Conservation (phyloP, 192 early-diverging fungal species). For the Thamnidium elegans region DNA sequence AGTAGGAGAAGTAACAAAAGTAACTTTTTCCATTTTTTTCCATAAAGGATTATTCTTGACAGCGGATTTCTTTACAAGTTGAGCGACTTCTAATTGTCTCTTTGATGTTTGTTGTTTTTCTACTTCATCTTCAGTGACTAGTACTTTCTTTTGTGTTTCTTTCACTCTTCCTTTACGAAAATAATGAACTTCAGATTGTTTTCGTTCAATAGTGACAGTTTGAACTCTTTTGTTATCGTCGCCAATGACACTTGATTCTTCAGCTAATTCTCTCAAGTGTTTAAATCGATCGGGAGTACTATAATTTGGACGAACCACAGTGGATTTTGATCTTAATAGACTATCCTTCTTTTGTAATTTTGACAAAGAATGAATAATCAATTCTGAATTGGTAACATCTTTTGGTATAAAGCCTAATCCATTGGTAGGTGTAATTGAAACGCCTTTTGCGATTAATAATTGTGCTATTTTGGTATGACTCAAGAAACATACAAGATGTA, state of each 20-base stretch:
- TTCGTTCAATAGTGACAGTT: background rate
- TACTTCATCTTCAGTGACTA: conserved; percentile 24
- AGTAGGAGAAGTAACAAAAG: background rate
- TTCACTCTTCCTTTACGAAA: conserved; percentile 20
- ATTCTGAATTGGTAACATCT: conserved; percentile 15
- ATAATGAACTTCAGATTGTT: conserved; percentile 10
- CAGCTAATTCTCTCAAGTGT: conserved; percentile 22
- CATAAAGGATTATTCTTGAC: conserved; percentile 34
- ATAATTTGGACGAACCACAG: conserved; percentile 24
- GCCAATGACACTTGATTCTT: conserved; percentile 18
- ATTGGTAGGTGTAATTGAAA: conserved; percentile 10
- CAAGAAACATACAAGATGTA: conserved; percentile 25
- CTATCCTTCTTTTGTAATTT: background rate
- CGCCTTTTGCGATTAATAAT: conserved; percentile 19
- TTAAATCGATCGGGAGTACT: conserved; percentile 27
- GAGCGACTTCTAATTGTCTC: conserved; percentile 23
- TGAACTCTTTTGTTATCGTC: conserved; percentile 1
- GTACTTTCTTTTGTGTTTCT: conserved; percentile 25
- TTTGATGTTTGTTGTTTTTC: conserved; percentile 15
- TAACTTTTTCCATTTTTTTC: conserved; percentile 6
- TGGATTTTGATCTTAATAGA: conserved; percentile 10
- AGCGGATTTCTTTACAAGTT: conserved; percentile 27
- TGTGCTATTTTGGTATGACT: conserved; percentile 16
- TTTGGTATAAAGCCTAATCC: conserved; percentile 16
- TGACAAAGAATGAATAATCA: background rate